Conservation (phyloP, 2,329 filamentous ascomycete species). For the Trematosphaeria pertusa region DNA sequence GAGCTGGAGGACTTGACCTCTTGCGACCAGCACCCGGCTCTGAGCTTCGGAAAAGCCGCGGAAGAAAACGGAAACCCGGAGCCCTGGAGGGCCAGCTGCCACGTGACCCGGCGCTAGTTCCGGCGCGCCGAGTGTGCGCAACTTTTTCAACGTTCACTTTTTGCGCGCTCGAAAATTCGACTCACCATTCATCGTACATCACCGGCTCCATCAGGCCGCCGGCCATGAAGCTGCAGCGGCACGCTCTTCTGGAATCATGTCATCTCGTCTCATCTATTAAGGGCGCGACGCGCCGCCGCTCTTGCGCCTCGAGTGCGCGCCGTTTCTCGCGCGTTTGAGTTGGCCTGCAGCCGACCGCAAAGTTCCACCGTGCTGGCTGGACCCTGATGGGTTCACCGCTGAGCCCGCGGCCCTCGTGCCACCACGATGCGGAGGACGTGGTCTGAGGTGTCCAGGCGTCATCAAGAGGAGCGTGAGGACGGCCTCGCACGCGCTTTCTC, state of each 20-base stretch:
- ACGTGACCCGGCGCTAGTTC: neutral
- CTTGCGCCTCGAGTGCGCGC: neutral
- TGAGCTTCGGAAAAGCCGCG: conserved; percentile 4
- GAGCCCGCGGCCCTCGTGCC: neutral
- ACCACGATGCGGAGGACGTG: neutral
- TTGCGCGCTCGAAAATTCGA: no score
- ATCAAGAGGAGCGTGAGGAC: no score
- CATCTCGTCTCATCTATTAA: neutral
- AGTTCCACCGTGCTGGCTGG: no score
- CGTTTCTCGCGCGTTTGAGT: neutral
- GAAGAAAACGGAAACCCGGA: conserved; percentile 1
- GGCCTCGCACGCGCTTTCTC: no score
- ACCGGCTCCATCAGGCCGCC: neutral
- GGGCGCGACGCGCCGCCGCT: neutral
- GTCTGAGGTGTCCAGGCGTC: neutral
- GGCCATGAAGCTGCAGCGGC: neutral
- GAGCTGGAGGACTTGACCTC: neutral
- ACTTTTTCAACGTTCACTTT: no score
- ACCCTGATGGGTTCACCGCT: no score
- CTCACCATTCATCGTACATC: neutral
- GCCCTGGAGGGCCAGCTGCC: neutral
- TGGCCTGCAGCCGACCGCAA: neutral
- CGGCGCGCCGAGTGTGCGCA: neutral
- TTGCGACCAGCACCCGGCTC: neutral
- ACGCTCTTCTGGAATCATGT: neutral